These are phyloP conservation scores for Elsinoe perseae DNA, from an alignment of 2,329 filamentous ascomycete species.

Conservation along the genomic window DNA sequence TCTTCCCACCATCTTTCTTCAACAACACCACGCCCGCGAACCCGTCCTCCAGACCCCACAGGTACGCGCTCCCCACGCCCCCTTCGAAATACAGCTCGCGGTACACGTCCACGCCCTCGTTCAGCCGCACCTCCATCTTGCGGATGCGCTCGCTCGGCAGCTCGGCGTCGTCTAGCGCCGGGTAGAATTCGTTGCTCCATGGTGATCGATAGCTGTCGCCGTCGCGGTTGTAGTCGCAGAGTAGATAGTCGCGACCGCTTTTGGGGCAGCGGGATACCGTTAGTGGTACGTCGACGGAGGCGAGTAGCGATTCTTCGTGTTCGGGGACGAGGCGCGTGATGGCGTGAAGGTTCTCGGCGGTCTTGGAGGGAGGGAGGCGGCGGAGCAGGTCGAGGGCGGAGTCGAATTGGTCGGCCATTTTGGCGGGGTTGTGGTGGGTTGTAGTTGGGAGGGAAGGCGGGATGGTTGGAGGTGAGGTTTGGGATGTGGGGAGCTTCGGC, in stretches of 20 bases:
- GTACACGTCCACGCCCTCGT: constrained; percentile 96
- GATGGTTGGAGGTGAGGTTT: neutral
- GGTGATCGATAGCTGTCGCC: constrained; percentile 95
- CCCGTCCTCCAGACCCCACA: constrained; percentile 97
- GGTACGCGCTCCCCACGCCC: constrained; percentile 90
- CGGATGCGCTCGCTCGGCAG: constrained; percentile 84
- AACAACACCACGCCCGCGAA: constrained; percentile 92
- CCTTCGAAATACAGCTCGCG: constrained; percentile 95
- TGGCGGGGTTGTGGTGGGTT: neutral
- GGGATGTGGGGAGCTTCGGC: neutral
- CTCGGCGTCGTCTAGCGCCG: constrained; percentile 67
- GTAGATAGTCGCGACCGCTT: constrained; percentile 87
- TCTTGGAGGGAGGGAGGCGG: constrained; percentile 91
- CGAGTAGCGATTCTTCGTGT: constrained; percentile 93
- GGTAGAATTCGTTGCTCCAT: constrained; percentile 99
- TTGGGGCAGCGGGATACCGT: constrained; percentile 77
- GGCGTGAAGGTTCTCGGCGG: constrained; percentile 74
- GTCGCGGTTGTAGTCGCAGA: constrained; percentile 99
- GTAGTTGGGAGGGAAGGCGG: neutral
- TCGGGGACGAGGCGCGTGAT: constrained; percentile 85
- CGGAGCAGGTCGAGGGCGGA: constrained; percentile 71
- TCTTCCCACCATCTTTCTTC: constrained; percentile 61
- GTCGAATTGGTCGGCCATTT: constrained; percentile 21
- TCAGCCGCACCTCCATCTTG: constrained; percentile 88
- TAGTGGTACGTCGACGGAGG: constrained; percentile 93